Evolutionary conservation across 2,329 filamentous ascomycete genomes (phyloP).

Genomic region (Clarireedia hainanense): DNA sequence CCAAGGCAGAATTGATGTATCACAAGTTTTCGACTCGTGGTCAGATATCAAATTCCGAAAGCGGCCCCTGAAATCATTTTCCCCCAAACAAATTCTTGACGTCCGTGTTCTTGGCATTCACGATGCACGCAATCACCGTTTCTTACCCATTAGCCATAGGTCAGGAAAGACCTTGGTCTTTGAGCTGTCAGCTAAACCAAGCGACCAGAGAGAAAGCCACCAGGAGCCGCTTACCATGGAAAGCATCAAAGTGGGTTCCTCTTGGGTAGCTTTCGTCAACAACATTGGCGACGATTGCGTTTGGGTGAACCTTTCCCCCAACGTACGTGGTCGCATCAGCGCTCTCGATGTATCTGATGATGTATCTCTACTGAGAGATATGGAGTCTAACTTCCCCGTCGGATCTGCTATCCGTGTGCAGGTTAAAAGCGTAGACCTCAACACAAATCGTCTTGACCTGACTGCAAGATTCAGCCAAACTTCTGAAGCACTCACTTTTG

Average conservation of each 20-base stretch:
- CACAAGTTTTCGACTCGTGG: conserved; percentile 83
- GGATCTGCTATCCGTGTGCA: conserved; percentile 81
- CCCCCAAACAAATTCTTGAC: conserved; percentile 59
- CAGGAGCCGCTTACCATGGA: conserved; percentile 61
- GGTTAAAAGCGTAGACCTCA: conserved; percentile 65
- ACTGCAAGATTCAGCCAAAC: conserved; percentile 60
- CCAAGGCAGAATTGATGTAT: conserved; percentile 87
- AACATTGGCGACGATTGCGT: conserved; percentile 72
- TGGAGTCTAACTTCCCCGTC: conserved; percentile 74
- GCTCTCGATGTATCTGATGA: conserved; percentile 84
- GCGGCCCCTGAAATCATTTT: conserved; percentile 68
- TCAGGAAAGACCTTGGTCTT: conserved; percentile 70
- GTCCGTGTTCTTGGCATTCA: conserved; percentile 82
- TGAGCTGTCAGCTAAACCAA: conserved; percentile 77
- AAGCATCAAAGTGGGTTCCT: conserved; percentile 62
- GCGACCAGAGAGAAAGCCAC: conserved; percentile 42
- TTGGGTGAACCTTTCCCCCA: conserved; percentile 88
- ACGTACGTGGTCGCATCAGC: conserved; percentile 75
- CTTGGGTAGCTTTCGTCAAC: conserved; percentile 80
- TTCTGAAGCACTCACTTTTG: conserved; percentile 54
- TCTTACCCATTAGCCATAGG: conserved; percentile 84
- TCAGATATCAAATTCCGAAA: conserved; percentile 80
- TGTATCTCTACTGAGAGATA: conserved; percentile 66
- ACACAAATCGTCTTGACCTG: conserved; percentile 72
- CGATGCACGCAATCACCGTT: conserved; percentile 82